Evolutionary conservation across 139 green algal genomes (phyloP).

Genomic region (Micractinium conductrix): DNA sequence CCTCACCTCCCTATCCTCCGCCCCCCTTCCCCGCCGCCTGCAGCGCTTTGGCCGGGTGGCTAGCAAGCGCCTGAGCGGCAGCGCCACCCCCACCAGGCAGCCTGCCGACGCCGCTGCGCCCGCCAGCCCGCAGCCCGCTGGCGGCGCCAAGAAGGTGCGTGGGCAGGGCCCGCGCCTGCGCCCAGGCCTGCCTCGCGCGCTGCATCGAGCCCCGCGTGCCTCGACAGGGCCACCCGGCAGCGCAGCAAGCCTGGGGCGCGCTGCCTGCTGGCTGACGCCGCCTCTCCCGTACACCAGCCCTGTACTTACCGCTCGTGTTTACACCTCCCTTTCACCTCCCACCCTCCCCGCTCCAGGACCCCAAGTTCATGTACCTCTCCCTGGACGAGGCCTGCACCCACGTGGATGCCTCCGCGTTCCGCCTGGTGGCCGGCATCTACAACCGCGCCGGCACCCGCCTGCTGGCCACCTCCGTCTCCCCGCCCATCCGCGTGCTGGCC

Average conservation of each 20-base stretch:
- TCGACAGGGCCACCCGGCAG: too few species aligned
- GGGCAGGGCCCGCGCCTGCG: too few species aligned
- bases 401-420: constrained; percentile 50
- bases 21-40: not conserved
- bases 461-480: constrained; percentile 53
- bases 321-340: not conserved
- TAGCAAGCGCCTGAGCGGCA: constrained; percentile 35
- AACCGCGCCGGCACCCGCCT: constrained; percentile 35
- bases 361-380: constrained; percentile 67
- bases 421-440: constrained; percentile 45
- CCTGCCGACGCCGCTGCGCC: not conserved
- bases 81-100: not conserved
- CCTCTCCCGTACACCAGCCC: not conserved
- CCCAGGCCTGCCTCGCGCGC: too few species aligned
- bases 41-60: constrained; percentile 63
- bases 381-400: constrained; percentile 76
- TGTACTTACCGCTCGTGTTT: not conserved
- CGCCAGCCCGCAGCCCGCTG: not conserved
- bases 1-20: not conserved
- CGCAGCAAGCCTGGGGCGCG: too few species aligned
- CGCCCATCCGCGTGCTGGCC: constrained; percentile 63
- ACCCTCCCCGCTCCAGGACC: constrained; percentile 51
- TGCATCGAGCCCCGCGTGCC: too few species aligned
- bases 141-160: not conserved
- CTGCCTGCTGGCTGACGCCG: too few species aligned